Percentiles rank a stretch among this genome's conserved stretches.
Conservation (phyloP, 192 early-diverging fungal species). For the Obelidium mucronatum region DNA sequence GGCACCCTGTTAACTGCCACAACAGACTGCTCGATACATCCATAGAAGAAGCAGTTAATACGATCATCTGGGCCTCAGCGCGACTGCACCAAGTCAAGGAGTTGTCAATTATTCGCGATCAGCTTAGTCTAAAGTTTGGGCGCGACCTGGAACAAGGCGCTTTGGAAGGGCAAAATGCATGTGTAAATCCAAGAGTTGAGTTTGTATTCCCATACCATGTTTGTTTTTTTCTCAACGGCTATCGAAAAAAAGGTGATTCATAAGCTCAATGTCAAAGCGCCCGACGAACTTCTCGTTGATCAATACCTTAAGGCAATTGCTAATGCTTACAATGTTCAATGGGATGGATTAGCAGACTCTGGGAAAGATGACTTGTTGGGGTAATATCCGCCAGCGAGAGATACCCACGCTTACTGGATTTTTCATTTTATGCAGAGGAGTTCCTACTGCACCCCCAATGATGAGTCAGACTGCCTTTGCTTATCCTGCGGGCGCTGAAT, state of each 20-base stretch:
- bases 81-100: conserved; percentile 89
- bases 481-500: conserved; percentile 44
- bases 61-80: conserved; percentile 91
- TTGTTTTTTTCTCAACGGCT: conserved; percentile 1
- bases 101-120: conserved; percentile 71
- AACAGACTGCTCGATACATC: conserved; percentile 76
- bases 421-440: neutral
- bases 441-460: conserved; percentile 41
- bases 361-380: conserved; percentile 24
- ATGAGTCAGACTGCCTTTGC: conserved; percentile 27
- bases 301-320: conserved; percentile 92
- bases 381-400: neutral
- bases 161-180: conserved; percentile 75
- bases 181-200: conserved; percentile 76
- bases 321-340: conserved; percentile 76
- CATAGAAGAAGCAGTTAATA: conserved; percentile 87
- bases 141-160: conserved; percentile 79
- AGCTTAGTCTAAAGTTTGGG: conserved; percentile 83
- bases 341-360: conserved; percentile 48
- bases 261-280: conserved; percentile 82
- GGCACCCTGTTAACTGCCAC: neutral
- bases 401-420: neutral
- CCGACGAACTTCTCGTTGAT: conserved; percentile 79
- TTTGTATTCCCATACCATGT: neutral
- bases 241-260: conserved; percentile 67